These are phyloP conservation scores for Adansonia digitata DNA, from an alignment of 345 rosid genomes.

Conservation along the genomic window DNA sequence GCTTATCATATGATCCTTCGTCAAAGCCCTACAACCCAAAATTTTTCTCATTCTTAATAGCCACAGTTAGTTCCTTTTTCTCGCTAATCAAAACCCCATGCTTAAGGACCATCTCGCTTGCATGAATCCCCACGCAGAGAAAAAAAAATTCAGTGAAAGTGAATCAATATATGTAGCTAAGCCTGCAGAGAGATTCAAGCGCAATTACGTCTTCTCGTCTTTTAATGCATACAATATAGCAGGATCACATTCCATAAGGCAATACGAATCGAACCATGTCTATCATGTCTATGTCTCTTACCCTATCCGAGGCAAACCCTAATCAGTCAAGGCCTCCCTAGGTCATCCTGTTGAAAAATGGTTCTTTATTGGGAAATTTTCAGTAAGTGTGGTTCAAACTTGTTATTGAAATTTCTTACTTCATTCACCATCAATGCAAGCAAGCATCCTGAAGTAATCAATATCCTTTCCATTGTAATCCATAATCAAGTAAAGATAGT, in stretches of 20 bases:
- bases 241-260: neutral
- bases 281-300: neutral
- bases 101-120: neutral
- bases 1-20: slow-evolving; percentile 16
- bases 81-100: neutral
- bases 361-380: neutral
- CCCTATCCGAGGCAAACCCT: neutral
- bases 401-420: neutral
- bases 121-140: neutral
- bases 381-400: neutral
- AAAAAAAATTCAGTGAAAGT: neutral
- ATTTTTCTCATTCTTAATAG: neutral
- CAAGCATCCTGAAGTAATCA: neutral
- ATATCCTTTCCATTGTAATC: neutral
- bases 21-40: slow-evolving; percentile 6
- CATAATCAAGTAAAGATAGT: neutral
- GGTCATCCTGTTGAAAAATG: neutral
- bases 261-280: neutral
- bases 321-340: neutral
- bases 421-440: neutral
- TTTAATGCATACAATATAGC: neutral
- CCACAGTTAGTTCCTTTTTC: neutral
- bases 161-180: neutral
- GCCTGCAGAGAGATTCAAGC: neutral
- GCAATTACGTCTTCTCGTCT: neutral